phyloP scores from a whole-genome alignment of 1,139 yeast species.

The Candida tetrigidarum region DNA sequence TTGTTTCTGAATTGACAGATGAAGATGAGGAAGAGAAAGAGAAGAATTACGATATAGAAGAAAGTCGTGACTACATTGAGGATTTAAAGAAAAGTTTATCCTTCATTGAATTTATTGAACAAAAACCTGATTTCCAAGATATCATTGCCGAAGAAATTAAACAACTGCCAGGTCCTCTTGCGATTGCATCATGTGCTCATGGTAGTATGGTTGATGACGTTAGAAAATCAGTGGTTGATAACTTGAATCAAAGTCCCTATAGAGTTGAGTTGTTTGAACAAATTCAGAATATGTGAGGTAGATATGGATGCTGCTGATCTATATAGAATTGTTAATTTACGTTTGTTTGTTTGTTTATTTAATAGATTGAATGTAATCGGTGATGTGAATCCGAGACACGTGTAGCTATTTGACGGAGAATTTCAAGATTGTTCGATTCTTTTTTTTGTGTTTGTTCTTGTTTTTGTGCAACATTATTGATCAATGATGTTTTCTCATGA shows the following conservation, averaged over 20 bases:
- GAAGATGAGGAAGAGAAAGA: slow-evolving; percentile 20
- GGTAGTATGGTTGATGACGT: slow-evolving; percentile 44
- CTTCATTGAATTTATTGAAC: slow-evolving; percentile 35
- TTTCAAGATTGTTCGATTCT: too few relatives aligned
- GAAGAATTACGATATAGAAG: slow-evolving; percentile 19
- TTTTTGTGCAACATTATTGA: too few relatives aligned
- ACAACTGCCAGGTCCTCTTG: slow-evolving; percentile 34
- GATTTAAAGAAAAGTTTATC: slow-evolving; percentile 24
- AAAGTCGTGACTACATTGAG: slow-evolving; percentile 19
- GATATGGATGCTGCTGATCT: not conserved
- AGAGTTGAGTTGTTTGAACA: slow-evolving; percentile 49
- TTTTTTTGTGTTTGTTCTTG: too few relatives aligned
- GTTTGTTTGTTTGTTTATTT: not conserved
- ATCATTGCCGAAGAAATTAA: slow-evolving; percentile 39
- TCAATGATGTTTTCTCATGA: too few relatives aligned
- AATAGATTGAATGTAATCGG: too few relatives aligned
- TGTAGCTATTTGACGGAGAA: too few relatives aligned
- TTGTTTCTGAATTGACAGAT: slow-evolving; percentile 15
- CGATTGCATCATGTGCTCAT: slow-evolving; percentile 47
- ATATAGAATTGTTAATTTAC: not conserved
- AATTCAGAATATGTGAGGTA: slow-evolving; percentile 26
- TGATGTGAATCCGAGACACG: too few relatives aligned
- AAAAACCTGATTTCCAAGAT: slow-evolving; percentile 45
- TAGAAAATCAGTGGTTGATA: slow-evolving; percentile 36
- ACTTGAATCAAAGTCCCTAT: slow-evolving; percentile 29